phyloP scores from a whole-genome alignment of 2,329 filamentous ascomycete genomes.

The Erysiphe neolycopersici region DNA sequence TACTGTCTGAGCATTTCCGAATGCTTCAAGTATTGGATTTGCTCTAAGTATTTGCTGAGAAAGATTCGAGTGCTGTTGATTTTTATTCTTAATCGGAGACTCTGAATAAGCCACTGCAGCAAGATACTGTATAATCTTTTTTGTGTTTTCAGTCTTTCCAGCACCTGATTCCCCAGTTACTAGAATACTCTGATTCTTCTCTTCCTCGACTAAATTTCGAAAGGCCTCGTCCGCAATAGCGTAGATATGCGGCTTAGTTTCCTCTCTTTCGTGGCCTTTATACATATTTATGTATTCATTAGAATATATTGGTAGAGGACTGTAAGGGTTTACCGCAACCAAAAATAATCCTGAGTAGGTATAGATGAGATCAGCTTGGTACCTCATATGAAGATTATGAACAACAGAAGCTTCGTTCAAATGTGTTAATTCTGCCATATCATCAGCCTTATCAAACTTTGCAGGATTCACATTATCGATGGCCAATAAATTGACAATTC shows the following conservation, averaged over 20 bases:
- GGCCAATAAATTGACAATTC: conserved; percentile 58
- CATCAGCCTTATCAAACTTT: conserved; percentile 97
- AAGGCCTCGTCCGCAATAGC: conserved; percentile 96
- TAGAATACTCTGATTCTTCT: conserved; percentile 86
- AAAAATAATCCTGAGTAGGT: conserved; percentile 94
- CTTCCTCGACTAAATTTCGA: conserved; percentile 81
- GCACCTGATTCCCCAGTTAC: conserved; percentile 96
- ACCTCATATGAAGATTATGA: conserved; percentile 84
- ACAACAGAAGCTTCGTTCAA: conserved; percentile 95
- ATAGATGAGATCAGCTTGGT: conserved; percentile 89
- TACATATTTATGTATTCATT: conserved; percentile 98
- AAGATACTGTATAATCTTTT: conserved; percentile 97
- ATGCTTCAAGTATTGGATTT: conserved; percentile 92
- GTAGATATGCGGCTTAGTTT: conserved; percentile 92
- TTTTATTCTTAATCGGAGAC: conserved; percentile 33
- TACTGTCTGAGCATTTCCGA: conserved; percentile 93
- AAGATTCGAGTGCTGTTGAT: conserved; percentile 50
- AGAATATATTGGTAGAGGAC: conserved; percentile 76
- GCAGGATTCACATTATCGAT: conserved; percentile 98
- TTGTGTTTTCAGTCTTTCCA: conserved; percentile 96
- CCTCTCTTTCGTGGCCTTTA: conserved; percentile 67
- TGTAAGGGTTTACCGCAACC: conserved; percentile 94
- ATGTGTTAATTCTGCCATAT: conserved; percentile 97
- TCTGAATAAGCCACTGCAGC: conserved; percentile 81
- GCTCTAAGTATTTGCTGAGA: conserved; percentile 91